Percentiles rank a stretch among this genome's conserved stretches.
Conservation (phyloP, 2,329 filamentous ascomycete genomes). For the Phyllosticta paracitricarpa region DNA sequence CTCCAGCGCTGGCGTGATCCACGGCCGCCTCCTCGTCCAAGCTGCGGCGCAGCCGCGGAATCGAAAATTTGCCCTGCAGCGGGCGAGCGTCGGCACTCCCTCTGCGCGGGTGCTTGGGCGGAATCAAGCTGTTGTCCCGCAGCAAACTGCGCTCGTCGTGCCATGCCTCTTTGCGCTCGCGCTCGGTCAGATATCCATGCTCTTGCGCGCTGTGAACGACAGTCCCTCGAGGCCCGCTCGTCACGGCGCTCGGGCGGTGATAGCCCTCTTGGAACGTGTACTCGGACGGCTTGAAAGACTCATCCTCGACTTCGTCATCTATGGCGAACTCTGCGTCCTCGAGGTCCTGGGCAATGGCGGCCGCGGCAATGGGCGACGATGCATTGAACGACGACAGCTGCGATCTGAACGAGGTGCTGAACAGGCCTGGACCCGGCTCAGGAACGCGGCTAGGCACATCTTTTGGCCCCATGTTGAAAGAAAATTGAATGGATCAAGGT, state of each 20-base stretch:
- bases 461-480: constrained; percentile 3
- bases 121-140: constrained; percentile 49
- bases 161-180: constrained; percentile 44
- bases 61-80: constrained; percentile 21
- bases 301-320: constrained; percentile 39
- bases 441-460: neutral
- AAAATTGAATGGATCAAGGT: neutral
- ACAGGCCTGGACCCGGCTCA: constrained; percentile 3
- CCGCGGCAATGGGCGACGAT: constrained; percentile 26
- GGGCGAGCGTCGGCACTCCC: constrained; percentile 20
- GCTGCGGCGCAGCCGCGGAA: constrained; percentile 22
- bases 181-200: constrained; percentile 38
- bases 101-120: constrained; percentile 38
- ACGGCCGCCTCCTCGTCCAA: constrained; percentile 22
- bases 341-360: constrained; percentile 28
- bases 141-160: constrained; percentile 50
- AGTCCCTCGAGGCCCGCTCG: constrained; percentile 59
- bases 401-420: constrained; percentile 13
- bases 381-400: constrained; percentile 14
- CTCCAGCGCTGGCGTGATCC: neutral
- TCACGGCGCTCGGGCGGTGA: constrained; percentile 66
- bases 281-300: constrained; percentile 31
- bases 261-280: constrained; percentile 54
- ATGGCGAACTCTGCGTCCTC: constrained; percentile 16
- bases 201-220: constrained; percentile 50